Percentiles rank a stretch among this genome's conserved stretches.
phyloP scores from a whole-genome alignment of 106 monocot genomes.

The Dendrobium catenatum region DNA sequence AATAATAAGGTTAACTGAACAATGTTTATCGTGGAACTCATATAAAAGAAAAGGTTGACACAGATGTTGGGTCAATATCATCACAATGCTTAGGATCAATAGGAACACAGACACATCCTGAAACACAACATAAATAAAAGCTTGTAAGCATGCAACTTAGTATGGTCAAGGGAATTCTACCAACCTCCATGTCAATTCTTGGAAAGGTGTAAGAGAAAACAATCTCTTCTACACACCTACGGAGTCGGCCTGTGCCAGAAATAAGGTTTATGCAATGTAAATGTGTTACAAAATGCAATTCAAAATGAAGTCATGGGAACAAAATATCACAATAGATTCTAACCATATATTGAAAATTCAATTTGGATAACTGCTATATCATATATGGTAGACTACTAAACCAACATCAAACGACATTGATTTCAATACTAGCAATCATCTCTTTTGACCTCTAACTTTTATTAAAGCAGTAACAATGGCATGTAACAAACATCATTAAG shows the following conservation, averaged over 20 bases:
- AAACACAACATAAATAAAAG: conserved; percentile 11
- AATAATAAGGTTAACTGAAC: neutral
- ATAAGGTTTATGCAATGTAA: neutral
- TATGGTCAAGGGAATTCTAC: neutral
- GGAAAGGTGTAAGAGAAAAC: conserved; percentile 91
- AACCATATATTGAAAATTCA: neutral
- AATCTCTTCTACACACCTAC: conserved; percentile 83
- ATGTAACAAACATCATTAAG: too few species aligned
- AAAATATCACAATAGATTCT: neutral
- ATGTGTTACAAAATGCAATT: neutral
- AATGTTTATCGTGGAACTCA: neutral
- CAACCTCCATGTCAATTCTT: conserved; percentile 90
- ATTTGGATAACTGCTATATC: neutral
- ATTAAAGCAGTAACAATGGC: too few species aligned
- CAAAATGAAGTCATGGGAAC: neutral
- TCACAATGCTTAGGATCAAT: conserved; percentile 88
- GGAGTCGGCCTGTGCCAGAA: conserved; percentile 48
- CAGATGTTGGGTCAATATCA: conserved; percentile 70
- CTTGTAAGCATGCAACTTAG: neutral
- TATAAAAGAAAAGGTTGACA: conserved; percentile 77
- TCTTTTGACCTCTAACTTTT: too few species aligned
- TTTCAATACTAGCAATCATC: too few species aligned
- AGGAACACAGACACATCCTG: conserved; percentile 88
- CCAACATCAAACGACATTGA: neutral
- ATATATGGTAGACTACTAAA: neutral